Conservation (phyloP, 768 basidiomycete genomes). For the Clitopilus hobsonii region DNA sequence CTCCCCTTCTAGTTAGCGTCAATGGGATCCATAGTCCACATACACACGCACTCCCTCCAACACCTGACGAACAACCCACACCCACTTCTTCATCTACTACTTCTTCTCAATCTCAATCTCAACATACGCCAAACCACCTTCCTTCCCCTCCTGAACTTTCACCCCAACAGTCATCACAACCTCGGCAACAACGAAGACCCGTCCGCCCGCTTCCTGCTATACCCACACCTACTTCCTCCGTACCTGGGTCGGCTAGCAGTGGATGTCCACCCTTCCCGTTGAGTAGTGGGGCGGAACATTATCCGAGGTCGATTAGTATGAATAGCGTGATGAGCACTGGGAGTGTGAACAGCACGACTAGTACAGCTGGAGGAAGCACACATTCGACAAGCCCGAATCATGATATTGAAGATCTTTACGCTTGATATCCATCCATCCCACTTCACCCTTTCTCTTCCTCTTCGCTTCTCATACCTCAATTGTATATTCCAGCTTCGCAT, state of each 20-base stretch:
- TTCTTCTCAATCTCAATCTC: too few relatives aligned
- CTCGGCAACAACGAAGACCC: conserved; percentile 6
- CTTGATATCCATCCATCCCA: too few relatives aligned
- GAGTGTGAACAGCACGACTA: neutral
- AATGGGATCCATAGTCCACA: neutral
- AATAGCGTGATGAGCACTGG: conserved; percentile 9
- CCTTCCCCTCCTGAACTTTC: neutral
- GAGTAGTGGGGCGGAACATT: conserved; percentile 6
- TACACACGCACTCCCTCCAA: neutral
- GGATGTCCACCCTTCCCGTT: neutral
- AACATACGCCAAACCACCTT: neutral
- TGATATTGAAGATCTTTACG: neutral
- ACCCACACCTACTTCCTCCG: conserved; percentile 12
- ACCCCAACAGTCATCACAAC: neutral
- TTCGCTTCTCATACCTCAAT: neutral
- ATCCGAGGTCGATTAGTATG: conserved; percentile 9
- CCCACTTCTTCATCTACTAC: too few relatives aligned
- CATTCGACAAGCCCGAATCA: neutral
- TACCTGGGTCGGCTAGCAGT: too few relatives aligned
- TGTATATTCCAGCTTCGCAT: neutral
- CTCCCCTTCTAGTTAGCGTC: neutral
- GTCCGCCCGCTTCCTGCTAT: conserved; percentile 17
- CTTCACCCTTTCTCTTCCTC: neutral
- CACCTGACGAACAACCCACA: neutral
- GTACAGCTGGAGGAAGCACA: neutral